These are phyloP conservation scores for Schrenkiella parvula DNA, from an alignment of 345 rosid genomes.

Conservation along the genomic window DNA sequence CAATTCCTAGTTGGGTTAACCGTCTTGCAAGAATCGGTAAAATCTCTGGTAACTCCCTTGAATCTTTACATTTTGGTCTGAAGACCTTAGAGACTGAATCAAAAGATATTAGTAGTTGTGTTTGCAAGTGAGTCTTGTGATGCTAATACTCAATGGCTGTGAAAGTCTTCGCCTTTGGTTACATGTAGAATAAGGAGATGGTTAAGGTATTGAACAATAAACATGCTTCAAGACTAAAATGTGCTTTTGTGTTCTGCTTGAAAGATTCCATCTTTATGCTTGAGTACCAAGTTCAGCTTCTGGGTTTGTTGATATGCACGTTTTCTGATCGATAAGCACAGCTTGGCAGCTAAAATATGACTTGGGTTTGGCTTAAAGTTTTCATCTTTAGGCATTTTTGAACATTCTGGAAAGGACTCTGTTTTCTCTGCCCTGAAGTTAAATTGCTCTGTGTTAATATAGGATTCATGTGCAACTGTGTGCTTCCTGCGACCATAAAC, in stretches of 20 bases:
- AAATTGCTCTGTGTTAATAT: background rate
- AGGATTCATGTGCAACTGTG: conserved; percentile 91
- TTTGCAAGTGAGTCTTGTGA: background rate
- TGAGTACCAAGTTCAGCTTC: conserved; percentile 6
- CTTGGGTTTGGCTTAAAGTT: background rate
- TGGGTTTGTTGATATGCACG: background rate
- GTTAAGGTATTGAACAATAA: background rate
- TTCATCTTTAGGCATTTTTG: background rate
- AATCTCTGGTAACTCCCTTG: conserved; percentile 25
- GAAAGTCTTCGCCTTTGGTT: background rate
- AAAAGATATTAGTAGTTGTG: background rate
- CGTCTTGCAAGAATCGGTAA: conserved; percentile 95
- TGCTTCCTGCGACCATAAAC: conserved; percentile 77
- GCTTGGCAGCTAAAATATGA: background rate
- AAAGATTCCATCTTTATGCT: conserved; percentile 2
- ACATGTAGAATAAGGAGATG: background rate
- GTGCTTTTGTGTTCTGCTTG: background rate
- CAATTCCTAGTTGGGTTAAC: conserved; percentile 94
- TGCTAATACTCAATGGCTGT: background rate
- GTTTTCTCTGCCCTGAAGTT: conserved; percentile 16
- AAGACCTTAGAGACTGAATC: no score
- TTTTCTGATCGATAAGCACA: background rate
- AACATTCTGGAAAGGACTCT: conserved; percentile 4
- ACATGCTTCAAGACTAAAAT: background rate
- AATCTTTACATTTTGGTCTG: background rate